phyloP scores from a whole-genome alignment of 345 rosid species.

The Populus alba region DNA sequence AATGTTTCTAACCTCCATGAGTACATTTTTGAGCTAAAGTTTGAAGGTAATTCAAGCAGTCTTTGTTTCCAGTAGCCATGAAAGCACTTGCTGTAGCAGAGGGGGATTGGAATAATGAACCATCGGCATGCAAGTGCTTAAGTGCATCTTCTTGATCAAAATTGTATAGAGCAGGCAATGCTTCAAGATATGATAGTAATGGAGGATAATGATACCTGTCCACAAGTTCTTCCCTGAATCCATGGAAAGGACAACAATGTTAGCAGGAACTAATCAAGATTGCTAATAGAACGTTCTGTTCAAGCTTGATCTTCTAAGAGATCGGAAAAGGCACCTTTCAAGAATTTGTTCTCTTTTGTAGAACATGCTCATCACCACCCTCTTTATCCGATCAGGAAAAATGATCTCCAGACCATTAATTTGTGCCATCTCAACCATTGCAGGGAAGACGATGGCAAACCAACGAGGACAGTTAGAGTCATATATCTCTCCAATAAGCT shows the following conservation, averaged over 20 bases:
- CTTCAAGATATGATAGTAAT: conserved; percentile 51
- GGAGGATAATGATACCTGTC: conserved; percentile 33
- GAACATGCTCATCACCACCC: conserved; percentile 21
- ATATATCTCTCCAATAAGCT: conserved; percentile 22
- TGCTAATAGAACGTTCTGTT: not conserved
- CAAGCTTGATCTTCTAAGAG: not conserved
- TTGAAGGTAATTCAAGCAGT: conserved; percentile 45
- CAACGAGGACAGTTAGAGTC: conserved; percentile 43
- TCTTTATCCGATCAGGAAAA: conserved; percentile 16
- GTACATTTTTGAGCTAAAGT: conserved; percentile 36
- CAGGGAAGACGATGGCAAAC: conserved; percentile 52
- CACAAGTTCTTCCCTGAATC: conserved; percentile 36
- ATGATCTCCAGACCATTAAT: conserved; percentile 33
- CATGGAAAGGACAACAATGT: not conserved
- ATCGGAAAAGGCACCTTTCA: conserved; percentile 23
- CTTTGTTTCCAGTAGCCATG: conserved; percentile 47
- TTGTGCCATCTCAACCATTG: conserved; percentile 48
- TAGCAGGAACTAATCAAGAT: not conserved
- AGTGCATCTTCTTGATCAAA: conserved; percentile 25
- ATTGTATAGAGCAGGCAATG: conserved; percentile 23
- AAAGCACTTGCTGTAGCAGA: conserved; percentile 64
- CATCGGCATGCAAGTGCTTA: conserved; percentile 32
- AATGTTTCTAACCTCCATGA: conserved; percentile 42
- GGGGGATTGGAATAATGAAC: conserved; percentile 64
- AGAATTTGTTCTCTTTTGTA: conserved; percentile 36